Evolutionary conservation across 768 basidiomycete genomes (phyloP), one percentile per base, ranked within the genome.

Genomic region (Panellus pusillus): DNA sequence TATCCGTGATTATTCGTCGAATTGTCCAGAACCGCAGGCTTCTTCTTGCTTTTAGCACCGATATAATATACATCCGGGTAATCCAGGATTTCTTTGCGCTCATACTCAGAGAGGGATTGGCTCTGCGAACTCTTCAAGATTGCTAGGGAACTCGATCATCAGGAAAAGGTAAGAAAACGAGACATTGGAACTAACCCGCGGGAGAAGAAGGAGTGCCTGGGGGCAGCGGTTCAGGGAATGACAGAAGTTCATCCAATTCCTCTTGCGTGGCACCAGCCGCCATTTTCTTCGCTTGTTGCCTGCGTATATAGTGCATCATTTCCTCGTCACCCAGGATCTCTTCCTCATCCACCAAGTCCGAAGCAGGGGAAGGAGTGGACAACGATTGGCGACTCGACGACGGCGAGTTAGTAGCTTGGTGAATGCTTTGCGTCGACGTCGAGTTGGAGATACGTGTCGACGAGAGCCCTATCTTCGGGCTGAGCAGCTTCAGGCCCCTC

Each of bases 321-420:
- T 99, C 97, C 57, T 97, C 94, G 65, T 99, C 97, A 14, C 91
- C 97, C 15, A 89, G 72, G 7, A 88, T 46, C 67, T 95, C 91
- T 57, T 95, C 93, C 54, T 95, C 94, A 54, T 92, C 92, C 3
- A 89, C 75, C 2, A 81, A 75, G 61, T 83, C 86, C 24, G 87
- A 86, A 6, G 81, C 83, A 0, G 94, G 93, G 1, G 94, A 96
- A 3, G 92, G 91, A 1, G 90, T 91, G 4, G 89, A 92, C 19
- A 87, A 69, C 18, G 89, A 89, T 54, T 89, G 84, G 32, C 87
- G 79, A 63, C 85, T 87, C 4, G 84, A 82, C 1, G 88, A 84
- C 13, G 87, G 87, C 1, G 88, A 79, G 20, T 71, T 70, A 65
- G 79, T 74, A 36, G 77, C 70, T 62, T 84, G 79, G 56, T 80